These are phyloP conservation scores for Cryphonectria nitschkei DNA, from an alignment of 2,329 filamentous ascomycete species.

Conservation along the genomic window DNA sequence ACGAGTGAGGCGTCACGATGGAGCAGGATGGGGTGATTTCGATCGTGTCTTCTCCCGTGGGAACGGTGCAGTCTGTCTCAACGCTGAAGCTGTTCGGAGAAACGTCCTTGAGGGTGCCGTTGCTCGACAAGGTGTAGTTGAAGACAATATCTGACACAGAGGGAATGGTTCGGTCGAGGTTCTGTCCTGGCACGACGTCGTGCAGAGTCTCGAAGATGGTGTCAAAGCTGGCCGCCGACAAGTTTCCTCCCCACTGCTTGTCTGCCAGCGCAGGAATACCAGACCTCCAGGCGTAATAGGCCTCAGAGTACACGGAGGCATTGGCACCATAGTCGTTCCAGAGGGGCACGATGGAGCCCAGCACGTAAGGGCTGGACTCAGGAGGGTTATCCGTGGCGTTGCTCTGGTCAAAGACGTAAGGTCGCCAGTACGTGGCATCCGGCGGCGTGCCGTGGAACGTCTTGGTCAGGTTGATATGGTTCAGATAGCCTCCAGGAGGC, in stretches of 20 bases:
- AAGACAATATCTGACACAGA: slow-evolving; percentile 43
- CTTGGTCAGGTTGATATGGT: slow-evolving; percentile 48
- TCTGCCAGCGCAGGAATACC: slow-evolving; percentile 55
- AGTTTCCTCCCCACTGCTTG: slow-evolving; percentile 57
- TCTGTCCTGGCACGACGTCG: slow-evolving; percentile 49
- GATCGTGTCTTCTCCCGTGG: slow-evolving; percentile 35
- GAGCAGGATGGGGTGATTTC: slow-evolving; percentile 43
- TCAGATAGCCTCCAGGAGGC: slow-evolving; percentile 45
- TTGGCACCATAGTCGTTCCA: slow-evolving; percentile 62
- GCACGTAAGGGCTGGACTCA: slow-evolving; percentile 43
- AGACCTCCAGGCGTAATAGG: slow-evolving; percentile 55
- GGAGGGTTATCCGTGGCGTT: slow-evolving; percentile 53
- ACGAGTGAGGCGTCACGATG: slow-evolving; percentile 50
- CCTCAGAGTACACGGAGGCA: slow-evolving; percentile 53
- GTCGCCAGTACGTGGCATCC: slow-evolving; percentile 48
- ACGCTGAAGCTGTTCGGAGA: slow-evolving; percentile 48
- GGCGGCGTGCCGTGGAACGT: slow-evolving; percentile 49
- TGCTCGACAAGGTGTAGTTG: slow-evolving; percentile 38
- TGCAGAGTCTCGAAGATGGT: slow-evolving; percentile 45
- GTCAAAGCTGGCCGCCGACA: slow-evolving; percentile 45
- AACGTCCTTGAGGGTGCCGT: slow-evolving; percentile 37
- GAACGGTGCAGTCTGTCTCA: slow-evolving; percentile 41
- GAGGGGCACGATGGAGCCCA: slow-evolving; percentile 53
- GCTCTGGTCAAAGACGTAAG: slow-evolving; percentile 53
- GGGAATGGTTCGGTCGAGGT: slow-evolving; percentile 49